Evolutionary conservation across 495 filamentous ascomycete genomes (phyloP).

Genomic region (Sordaria brevicollis): DNA sequence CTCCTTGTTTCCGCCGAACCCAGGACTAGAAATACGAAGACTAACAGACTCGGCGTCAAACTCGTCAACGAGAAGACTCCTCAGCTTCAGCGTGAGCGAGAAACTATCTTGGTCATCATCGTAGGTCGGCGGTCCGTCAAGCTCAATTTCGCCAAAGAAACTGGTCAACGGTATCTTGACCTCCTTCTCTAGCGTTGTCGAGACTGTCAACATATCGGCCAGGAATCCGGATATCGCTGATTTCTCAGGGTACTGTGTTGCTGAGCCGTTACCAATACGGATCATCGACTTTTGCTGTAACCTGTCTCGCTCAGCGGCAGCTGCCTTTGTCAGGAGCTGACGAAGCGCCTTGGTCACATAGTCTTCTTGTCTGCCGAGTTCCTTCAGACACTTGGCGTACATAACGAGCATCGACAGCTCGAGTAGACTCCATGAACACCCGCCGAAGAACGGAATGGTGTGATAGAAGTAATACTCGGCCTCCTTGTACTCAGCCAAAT

Average conservation of each 20-base stretch:
- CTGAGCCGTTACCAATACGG: constrained; percentile 5
- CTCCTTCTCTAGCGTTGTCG: constrained; percentile 51
- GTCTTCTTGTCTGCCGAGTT: constrained; percentile 65
- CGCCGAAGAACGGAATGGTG: constrained; percentile 74
- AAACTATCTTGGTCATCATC: constrained; percentile 69
- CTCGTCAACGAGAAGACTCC: constrained; percentile 61
- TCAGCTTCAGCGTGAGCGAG: constrained; percentile 55
- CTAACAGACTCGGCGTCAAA: constrained; percentile 57
- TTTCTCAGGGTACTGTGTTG: constrained; percentile 37
- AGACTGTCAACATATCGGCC: constrained; percentile 52
- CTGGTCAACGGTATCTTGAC: constrained; percentile 54
- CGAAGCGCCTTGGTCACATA: constrained; percentile 65
- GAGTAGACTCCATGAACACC: constrained; percentile 66
- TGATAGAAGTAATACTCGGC: constrained; percentile 73
- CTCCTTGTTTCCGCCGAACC: constrained; percentile 43
- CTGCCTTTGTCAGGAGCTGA: constrained; percentile 64
- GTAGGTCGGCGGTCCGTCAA: constrained; percentile 62
- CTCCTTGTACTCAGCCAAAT: constrained; percentile 57
- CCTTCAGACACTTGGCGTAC: constrained; percentile 74
- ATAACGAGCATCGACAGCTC: constrained; percentile 77
- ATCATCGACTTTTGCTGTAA: constrained; percentile 29
- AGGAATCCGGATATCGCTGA: constrained; percentile 53
- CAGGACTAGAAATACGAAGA: constrained; percentile 47
- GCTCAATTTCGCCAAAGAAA: constrained; percentile 61
- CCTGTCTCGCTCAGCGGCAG: constrained; percentile 43